These are phyloP conservation scores for Aspergillus conjunctus DNA, from an alignment of 495 filamentous ascomycete genomes.

Conservation along the genomic window DNA sequence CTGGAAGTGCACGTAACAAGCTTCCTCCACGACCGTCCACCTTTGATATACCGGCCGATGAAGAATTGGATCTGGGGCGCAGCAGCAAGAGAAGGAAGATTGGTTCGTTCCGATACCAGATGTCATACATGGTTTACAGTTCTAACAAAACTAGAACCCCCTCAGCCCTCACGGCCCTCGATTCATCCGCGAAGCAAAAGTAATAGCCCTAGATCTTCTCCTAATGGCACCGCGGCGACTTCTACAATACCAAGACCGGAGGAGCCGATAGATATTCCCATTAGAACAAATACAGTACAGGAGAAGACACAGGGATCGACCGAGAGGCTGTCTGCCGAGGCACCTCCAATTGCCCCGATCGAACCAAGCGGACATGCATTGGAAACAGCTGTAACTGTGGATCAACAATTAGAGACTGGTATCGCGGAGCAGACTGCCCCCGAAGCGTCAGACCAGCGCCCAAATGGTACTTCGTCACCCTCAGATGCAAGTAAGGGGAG, in stretches of 20 bases:
- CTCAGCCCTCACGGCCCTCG: slow-evolving; percentile 12
- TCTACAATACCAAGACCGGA: neutral
- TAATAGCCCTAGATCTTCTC: neutral
- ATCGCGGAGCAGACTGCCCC: neutral
- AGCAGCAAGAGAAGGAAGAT: slow-evolving; percentile 35
- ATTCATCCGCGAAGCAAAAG: slow-evolving; percentile 8
- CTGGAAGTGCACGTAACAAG: slow-evolving; percentile 29
- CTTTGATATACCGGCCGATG: slow-evolving; percentile 27
- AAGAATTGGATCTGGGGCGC: slow-evolving; percentile 24
- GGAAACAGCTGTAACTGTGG: neutral
- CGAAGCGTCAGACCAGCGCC: slow-evolving; percentile 2
- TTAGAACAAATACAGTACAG: slow-evolving; percentile 3
- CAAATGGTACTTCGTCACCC: slow-evolving; percentile 21
- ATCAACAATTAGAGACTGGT: neutral
- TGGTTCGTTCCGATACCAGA: slow-evolving; percentile 23
- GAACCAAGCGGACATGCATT: neutral
- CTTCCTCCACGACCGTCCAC: slow-evolving; percentile 28
- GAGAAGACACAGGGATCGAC: slow-evolving; percentile 6
- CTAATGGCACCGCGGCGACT: slow-evolving; percentile 17
- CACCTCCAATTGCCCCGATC: neutral
- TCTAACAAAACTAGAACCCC: slow-evolving; percentile 22
- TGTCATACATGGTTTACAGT: neutral
- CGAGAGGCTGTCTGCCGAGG: neutral
- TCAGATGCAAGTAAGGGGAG: slow-evolving; percentile 14
- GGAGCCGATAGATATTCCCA: neutral